Evolutionary conservation across 2,329 filamentous ascomycete genomes (phyloP).

Genomic region (Gyromitra esculenta): DNA sequence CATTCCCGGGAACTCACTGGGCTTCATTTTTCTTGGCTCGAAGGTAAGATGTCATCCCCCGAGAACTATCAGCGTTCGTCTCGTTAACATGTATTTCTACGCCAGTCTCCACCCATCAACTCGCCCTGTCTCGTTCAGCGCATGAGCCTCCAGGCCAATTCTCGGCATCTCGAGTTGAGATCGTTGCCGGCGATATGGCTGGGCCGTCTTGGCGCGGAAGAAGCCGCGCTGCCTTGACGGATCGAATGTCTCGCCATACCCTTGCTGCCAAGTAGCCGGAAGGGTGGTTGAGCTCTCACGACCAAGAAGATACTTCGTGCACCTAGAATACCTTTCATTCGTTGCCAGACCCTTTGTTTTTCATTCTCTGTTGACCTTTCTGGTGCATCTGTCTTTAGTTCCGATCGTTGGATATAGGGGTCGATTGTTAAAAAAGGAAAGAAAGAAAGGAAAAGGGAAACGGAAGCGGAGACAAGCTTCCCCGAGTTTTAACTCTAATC

Average conservation of each 20-base stretch:
- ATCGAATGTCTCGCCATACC: neutral
- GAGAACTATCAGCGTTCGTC: too few species aligned
- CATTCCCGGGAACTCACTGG: too few species aligned
- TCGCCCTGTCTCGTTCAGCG: too few species aligned
- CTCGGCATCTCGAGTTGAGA: neutral
- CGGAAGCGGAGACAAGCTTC: neutral
- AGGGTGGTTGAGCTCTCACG: neutral
- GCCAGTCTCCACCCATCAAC: too few species aligned
- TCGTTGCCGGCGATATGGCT: neutral
- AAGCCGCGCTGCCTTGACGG: neutral
- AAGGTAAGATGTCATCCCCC: too few species aligned
- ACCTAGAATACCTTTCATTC: neutral
- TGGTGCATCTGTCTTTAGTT: neutral
- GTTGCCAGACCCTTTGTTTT: neutral
- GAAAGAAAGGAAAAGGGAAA: neutral
- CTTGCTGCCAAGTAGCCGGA: conserved; percentile 3
- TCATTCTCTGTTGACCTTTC: neutral
- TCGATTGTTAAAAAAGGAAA: too few species aligned
- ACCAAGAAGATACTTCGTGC: neutral
- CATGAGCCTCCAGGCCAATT: neutral
- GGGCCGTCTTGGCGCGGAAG: conserved; percentile 6
- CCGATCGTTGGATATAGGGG: neutral
- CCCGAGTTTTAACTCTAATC: neutral
- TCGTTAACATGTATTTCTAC: too few species aligned
- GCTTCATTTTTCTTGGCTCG: too few species aligned